A percentile compares a stretch with the other conserved stretches of the same genome.
Evolutionary conservation across 2,329 filamentous ascomycete genomes (phyloP).

Genomic region (Diplodia mutila): DNA sequence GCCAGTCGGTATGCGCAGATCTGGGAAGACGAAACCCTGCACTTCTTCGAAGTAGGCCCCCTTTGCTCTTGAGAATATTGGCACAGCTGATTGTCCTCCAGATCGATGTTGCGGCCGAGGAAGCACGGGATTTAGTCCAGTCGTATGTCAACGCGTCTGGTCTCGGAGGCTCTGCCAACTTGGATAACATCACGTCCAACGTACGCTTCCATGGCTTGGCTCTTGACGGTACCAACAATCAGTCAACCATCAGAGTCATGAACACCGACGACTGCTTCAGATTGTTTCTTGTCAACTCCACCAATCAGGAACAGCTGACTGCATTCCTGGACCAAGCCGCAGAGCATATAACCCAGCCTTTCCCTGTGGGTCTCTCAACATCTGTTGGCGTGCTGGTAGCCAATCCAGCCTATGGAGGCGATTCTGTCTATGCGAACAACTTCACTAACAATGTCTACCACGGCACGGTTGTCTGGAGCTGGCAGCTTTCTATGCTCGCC

Average conservation of each 20-base stretch:
- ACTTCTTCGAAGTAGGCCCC: conserved; percentile 63
- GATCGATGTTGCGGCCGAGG: conserved; percentile 33
- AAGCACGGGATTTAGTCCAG: conserved; percentile 54
- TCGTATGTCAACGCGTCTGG: conserved; percentile 51
- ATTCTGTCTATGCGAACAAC: conserved; percentile 48
- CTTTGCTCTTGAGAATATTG: conserved; percentile 36
- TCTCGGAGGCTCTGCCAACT: conserved; percentile 53
- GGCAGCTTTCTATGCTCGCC: conserved; percentile 68
- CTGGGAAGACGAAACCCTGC: conserved; percentile 65
- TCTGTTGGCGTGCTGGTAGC: conserved; percentile 62
- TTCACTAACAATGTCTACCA: conserved; percentile 65
- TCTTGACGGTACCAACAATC: conserved; percentile 57
- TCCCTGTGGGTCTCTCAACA: conserved; percentile 62
- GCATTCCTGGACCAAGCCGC: conserved; percentile 61
- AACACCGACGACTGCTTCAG: conserved; percentile 69
- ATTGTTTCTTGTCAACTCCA: conserved; percentile 64
- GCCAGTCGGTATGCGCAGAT: conserved; percentile 59
- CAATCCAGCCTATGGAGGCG: conserved; percentile 61
- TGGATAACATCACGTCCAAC: conserved; percentile 47
- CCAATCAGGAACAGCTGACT: conserved; percentile 60
- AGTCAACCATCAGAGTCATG: conserved; percentile 59
- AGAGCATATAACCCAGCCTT: conserved; percentile 60
- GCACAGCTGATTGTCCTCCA: not conserved
- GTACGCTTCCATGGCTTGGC: conserved; percentile 61
- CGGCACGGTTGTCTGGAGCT: conserved; percentile 67